Evolutionary conservation across 78 protist genomes (phyloP).

Genomic region (Goniomonas avonlea): DNA sequence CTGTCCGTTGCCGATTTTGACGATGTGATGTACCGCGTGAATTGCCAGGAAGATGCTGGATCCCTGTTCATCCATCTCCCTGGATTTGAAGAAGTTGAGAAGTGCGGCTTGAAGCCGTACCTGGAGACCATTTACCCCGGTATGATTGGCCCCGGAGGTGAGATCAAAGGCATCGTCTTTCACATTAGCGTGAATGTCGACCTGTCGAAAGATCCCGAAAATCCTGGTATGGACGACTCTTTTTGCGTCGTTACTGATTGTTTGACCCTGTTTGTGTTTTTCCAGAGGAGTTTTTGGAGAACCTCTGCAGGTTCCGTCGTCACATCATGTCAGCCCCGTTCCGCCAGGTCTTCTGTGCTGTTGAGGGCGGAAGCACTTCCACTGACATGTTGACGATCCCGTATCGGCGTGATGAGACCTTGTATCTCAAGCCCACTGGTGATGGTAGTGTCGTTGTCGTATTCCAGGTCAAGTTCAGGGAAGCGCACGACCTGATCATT

Average conservation of each 20-base stretch:
- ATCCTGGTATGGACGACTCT: not conserved
- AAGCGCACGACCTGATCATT: slow-evolving; percentile 44
- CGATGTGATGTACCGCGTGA: not conserved
- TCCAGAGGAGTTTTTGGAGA: not conserved
- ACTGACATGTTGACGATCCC: not conserved
- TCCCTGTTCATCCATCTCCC: not conserved
- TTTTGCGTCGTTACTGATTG: not conserved
- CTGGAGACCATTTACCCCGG: not conserved
- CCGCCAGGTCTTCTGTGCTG: slow-evolving; percentile 43
- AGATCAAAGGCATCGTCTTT: too few relatives aligned
- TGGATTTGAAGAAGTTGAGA: not conserved
- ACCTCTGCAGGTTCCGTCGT: too few relatives aligned
- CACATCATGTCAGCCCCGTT: slow-evolving; percentile 64
- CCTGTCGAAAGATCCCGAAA: not conserved
- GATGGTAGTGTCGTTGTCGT: slow-evolving; percentile 50
- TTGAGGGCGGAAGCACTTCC: slow-evolving; percentile 13
- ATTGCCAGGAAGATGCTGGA: not conserved
- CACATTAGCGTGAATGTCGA: too few relatives aligned
- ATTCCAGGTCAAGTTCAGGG: slow-evolving; percentile 2
- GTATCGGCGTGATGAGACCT: slow-evolving; percentile 27
- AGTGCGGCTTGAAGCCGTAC: not conserved
- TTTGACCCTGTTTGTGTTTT: not conserved
- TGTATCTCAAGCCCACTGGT: slow-evolving; percentile 37
- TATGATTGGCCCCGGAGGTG: too few relatives aligned
- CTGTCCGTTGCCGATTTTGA: not conserved